phyloP scores from a whole-genome alignment of 208 protist genomes.

The Polymyxa betae region DNA sequence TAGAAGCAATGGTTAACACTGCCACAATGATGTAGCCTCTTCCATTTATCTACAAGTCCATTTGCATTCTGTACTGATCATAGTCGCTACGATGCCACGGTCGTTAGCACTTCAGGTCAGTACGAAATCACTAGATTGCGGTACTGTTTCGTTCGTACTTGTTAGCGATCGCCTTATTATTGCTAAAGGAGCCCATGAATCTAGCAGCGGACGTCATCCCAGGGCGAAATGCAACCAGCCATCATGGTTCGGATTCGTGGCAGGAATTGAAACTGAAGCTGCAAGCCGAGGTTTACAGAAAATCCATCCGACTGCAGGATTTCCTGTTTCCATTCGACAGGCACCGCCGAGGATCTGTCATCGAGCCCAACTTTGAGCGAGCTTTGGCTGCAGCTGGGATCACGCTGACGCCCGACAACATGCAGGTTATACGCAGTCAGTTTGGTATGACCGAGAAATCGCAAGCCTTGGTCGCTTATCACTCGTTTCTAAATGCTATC shows the following conservation, averaged over 20 bases:
- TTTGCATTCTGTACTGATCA: not conserved
- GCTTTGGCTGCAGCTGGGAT: not conserved
- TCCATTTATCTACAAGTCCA: too few relatives aligned
- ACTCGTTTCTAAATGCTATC: not conserved
- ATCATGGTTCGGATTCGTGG: not conserved
- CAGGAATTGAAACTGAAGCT: not conserved
- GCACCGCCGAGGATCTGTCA: constrained; percentile 3
- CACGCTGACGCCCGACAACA: not conserved
- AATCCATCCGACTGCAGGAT: constrained; percentile 5
- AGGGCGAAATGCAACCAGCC: not conserved
- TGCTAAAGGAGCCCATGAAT: not conserved
- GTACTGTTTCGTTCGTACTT: too few relatives aligned
- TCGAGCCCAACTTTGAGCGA: not conserved
- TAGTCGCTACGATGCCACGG: too few relatives aligned
- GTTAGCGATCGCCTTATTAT: too few relatives aligned
- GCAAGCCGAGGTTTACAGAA: not conserved
- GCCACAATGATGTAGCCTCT: too few relatives aligned
- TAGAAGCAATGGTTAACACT: too few relatives aligned
- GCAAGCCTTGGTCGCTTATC: not conserved
- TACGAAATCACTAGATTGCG: too few relatives aligned
- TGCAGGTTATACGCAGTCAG: not conserved
- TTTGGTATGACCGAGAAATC: not conserved
- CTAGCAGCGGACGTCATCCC: not conserved
- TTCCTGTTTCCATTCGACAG: constrained; percentile 8
- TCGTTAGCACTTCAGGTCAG: too few relatives aligned